Conservation (phyloP, 495 filamentous ascomycete species). For the Penicillium turbatum region DNA sequence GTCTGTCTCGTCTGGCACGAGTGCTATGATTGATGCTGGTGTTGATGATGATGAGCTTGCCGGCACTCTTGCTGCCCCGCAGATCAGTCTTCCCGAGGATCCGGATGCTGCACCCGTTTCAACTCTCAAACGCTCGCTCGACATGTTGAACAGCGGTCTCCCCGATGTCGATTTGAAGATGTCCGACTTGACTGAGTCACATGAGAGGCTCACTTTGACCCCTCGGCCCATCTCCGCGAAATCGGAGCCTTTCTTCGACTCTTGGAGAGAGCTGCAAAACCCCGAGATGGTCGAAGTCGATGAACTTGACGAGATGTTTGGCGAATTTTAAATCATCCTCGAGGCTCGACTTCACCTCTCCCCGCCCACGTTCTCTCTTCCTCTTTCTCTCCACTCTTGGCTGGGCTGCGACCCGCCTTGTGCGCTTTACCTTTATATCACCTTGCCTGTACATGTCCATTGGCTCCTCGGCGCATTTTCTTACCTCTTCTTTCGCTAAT, state of each 20-base stretch:
- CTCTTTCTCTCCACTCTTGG: conserved; percentile 16
- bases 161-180: conserved; percentile 45
- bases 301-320: conserved; percentile 86
- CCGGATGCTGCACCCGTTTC: conserved; percentile 30
- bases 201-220: conserved; percentile 37
- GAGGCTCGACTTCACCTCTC: neutral
- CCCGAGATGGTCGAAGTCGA: conserved; percentile 88
- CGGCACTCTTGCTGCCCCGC: conserved; percentile 24
- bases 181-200: conserved; percentile 43
- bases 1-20: conserved; percentile 49
- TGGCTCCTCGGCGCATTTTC: conserved; percentile 19
- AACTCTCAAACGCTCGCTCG: conserved; percentile 42
- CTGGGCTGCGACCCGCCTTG: conserved; percentile 11
- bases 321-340: conserved; percentile 36
- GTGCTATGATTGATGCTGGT: conserved; percentile 30
- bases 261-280: conserved; percentile 64
- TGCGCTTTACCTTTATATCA: conserved; percentile 15
- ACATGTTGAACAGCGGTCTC: conserved; percentile 41
- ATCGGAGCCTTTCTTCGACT: conserved; percentile 36
- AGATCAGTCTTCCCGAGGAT: conserved; percentile 36
- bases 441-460: conserved; percentile 30
- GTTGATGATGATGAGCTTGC: conserved; percentile 25
- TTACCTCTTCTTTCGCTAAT: conserved; percentile 21
- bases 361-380: neutral
- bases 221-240: conserved; percentile 43